Percentiles rank a stretch among this genome's conserved stretches.
Conservation (phyloP, 2,329 filamentous ascomycete genomes). For the Cryphonectria japonica region DNA sequence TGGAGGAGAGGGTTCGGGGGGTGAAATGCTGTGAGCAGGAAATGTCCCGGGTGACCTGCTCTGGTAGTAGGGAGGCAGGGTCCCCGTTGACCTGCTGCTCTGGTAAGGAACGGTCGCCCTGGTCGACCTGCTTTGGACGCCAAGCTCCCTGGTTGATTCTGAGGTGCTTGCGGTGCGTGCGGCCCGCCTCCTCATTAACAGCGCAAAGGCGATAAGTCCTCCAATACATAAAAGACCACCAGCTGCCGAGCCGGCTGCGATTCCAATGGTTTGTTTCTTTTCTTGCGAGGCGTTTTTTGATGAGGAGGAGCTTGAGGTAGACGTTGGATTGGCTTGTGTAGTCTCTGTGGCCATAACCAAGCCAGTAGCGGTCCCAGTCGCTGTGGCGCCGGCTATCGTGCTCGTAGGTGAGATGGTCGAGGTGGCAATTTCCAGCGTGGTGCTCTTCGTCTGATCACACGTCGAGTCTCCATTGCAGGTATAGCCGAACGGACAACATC, state of each 20-base stretch:
- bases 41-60: neutral
- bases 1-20: conserved; percentile 8
- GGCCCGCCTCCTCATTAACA: conserved; percentile 19
- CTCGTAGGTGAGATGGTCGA: neutral
- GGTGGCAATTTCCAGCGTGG: conserved; percentile 22
- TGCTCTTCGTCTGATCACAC: conserved; percentile 11
- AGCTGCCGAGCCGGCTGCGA: conserved; percentile 26
- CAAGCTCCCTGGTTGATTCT: conserved; percentile 6
- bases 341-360: conserved; percentile 5
- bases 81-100: neutral
- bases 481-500: conserved; percentile 29
- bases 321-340: neutral
- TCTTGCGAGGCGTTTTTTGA: conserved; percentile 12
- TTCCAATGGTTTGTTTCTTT: conserved; percentile 12
- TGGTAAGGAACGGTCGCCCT: neutral
- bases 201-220: conserved; percentile 20
- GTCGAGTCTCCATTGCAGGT: conserved; percentile 17
- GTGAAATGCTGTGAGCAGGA: neutral
- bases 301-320: neutral
- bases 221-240: conserved; percentile 20
- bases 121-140: conserved; percentile 8
- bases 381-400: conserved; percentile 1
- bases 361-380: conserved; percentile 9
- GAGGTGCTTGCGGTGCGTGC: neutral
- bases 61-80: neutral